Conservation (phyloP, 257 asterid genomes). For the Gynochthodes officinalis region DNA sequence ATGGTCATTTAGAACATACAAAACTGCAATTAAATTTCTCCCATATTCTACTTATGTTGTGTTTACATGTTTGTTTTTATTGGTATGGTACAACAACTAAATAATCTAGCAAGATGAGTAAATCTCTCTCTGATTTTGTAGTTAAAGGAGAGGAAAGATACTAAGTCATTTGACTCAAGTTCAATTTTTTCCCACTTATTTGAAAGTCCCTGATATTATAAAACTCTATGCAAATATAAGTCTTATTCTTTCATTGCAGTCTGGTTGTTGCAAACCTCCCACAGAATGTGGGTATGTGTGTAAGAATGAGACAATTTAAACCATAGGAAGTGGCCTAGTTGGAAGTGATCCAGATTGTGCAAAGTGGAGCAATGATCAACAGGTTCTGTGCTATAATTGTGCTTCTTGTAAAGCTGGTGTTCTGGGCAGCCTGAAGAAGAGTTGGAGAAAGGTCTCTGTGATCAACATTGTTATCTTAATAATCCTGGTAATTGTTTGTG, state of each 20-base stretch:
- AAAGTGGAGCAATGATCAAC: constrained; percentile 68
- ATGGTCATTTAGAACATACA: not conserved
- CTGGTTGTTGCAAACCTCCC: constrained; percentile 94
- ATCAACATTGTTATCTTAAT: constrained; percentile 59
- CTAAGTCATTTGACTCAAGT: not conserved
- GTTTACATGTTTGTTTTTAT: not conserved
- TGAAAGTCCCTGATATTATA: not conserved
- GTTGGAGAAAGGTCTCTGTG: constrained; percentile 81
- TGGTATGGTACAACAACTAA: not conserved
- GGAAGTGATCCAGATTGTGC: constrained; percentile 52
- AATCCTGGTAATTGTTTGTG: constrained; percentile 53
- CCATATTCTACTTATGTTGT: too few relatives aligned
- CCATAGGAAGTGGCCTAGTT: constrained; percentile 26
- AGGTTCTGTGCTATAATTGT: constrained; percentile 55
- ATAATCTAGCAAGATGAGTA: not conserved
- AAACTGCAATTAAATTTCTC: too few relatives aligned
- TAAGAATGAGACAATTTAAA: constrained; percentile 65
- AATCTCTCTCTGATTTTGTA: not conserved
- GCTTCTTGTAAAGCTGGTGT: constrained; percentile 86
- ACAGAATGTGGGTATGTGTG: constrained; percentile 60
- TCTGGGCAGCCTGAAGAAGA: constrained; percentile 65
- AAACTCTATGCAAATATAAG: not conserved
- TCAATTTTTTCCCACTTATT: not conserved
- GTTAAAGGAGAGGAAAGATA: not conserved
- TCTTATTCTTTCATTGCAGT: too few relatives aligned